A percentile compares a stretch with the other conserved stretches of the same genome.
Conservation (phyloP, 2,329 filamentous ascomycete genomes). For the Dactylellina parvicollis region DNA sequence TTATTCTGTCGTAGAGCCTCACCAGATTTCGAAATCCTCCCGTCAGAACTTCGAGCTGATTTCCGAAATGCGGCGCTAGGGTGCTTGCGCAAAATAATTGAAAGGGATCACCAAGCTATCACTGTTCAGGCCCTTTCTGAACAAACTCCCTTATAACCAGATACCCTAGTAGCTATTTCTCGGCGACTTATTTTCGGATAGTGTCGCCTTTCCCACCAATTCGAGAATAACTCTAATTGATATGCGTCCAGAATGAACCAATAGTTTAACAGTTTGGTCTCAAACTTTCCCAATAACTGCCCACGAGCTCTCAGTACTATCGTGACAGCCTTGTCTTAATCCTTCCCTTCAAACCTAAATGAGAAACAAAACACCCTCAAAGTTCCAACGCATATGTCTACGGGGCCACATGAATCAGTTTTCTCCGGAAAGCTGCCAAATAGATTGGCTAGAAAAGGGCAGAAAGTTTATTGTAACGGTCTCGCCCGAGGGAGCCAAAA, state of each 20-base stretch:
- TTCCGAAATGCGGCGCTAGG: conserved; percentile 45
- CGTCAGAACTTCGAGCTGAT: conserved; percentile 3
- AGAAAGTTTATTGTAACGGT: conserved; percentile 19
- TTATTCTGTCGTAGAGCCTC: conserved; percentile 39
- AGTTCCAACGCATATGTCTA: conserved; percentile 24
- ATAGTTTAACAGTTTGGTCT: conserved; percentile 7
- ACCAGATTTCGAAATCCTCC: conserved; percentile 3
- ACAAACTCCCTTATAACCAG: neutral
- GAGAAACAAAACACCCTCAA: conserved; percentile 47
- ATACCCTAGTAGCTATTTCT: neutral
- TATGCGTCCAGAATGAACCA: conserved; percentile 5
- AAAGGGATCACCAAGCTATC: neutral
- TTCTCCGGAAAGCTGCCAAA: conserved; percentile 50
- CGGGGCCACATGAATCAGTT: neutral
- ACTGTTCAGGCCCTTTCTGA: conserved; percentile 9
- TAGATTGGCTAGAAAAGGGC: neutral
- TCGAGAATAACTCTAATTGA: conserved; percentile 7
- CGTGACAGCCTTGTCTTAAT: conserved; percentile 34
- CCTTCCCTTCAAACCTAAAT: conserved; percentile 28
- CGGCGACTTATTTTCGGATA: conserved; percentile 32
- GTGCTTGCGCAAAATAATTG: neutral
- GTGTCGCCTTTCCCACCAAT: neutral
- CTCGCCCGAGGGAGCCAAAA: conserved; percentile 18
- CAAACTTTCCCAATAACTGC: conserved; percentile 31
- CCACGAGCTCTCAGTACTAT: conserved; percentile 10